A percentile compares a stretch with the other conserved stretches of the same genome.
Evolutionary conservation across 129 eudicot species (phyloP).

Genomic region (Lactuca sativa): DNA sequence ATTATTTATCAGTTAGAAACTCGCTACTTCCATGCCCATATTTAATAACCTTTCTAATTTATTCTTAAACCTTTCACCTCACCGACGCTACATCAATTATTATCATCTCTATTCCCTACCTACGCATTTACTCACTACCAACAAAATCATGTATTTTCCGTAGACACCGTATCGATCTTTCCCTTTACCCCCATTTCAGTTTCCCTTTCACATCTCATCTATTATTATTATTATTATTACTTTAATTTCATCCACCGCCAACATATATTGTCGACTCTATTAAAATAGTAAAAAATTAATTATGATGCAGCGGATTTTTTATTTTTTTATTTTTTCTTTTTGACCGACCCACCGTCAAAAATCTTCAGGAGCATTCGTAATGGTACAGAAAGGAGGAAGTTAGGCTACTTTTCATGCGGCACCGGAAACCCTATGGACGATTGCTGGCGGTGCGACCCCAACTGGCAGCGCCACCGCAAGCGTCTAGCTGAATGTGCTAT

Average conservation of each 20-base stretch:
- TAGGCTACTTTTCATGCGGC: conserved; percentile 84
- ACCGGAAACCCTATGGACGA: conserved; percentile 89
- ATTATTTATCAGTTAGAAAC: conserved; percentile 17
- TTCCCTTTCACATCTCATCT: neutral
- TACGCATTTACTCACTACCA: conserved; percentile 33
- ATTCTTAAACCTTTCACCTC: conserved; percentile 30
- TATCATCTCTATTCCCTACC: neutral
- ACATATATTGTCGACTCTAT: neutral
- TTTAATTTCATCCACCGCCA: conserved; percentile 18
- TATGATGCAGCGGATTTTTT: too few relatives aligned
- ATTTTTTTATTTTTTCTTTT: too few relatives aligned
- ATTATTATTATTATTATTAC: neutral
- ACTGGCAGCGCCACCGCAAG: conserved; percentile 65
- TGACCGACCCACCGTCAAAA: conserved; percentile 21
- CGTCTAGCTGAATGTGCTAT: conserved; percentile 80
- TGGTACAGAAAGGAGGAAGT: conserved; percentile 68
- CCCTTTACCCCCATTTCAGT: neutral
- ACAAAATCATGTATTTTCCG: conserved; percentile 28
- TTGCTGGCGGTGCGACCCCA: conserved; percentile 83
- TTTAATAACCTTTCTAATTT: conserved; percentile 37
- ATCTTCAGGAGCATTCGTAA: conserved; percentile 58
- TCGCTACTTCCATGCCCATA: conserved; percentile 30
- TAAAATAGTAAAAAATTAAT: too few relatives aligned
- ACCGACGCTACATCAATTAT: conserved; percentile 22
- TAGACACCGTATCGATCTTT: conserved; percentile 40